Evolutionary conservation across 176 grass and related monocot genomes (phyloP).

Genomic region (Musa beccarii): DNA sequence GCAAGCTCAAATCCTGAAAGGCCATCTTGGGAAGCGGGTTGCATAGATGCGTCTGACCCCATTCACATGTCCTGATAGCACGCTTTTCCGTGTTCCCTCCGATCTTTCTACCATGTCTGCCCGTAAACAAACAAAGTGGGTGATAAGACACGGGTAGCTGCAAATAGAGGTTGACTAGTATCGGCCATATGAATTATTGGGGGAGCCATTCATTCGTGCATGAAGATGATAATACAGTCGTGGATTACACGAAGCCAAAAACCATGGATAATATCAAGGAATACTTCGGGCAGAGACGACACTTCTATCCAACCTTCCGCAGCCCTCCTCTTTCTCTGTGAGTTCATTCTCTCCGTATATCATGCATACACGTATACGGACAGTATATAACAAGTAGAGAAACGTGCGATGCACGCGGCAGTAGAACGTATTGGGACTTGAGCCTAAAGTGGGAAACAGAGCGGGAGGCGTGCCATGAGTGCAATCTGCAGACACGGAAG

Average conservation of each 20-base stretch:
- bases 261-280: too few species aligned
- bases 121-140: background rate
- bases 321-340: too few species aligned
- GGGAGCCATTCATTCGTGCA: too few species aligned
- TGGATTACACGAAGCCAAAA: too few species aligned
- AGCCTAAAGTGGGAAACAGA: background rate
- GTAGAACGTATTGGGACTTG: background rate
- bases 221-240: too few species aligned
- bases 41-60: conserved; percentile 15
- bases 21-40: background rate
- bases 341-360: too few species aligned
- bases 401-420: too few species aligned
- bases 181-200: too few species aligned
- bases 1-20: background rate
- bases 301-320: too few species aligned
- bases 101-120: background rate
- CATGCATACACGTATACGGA: too few species aligned
- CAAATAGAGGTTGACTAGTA: background rate
- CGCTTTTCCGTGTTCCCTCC: background rate
- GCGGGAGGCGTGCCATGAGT: background rate
- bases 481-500: background rate
- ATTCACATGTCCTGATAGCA: background rate
- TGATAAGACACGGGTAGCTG: background rate
- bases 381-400: too few species aligned
- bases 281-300: too few species aligned